A percentile compares a stretch with the other conserved stretches of the same genome.
Evolutionary conservation across 306 rosid genomes (phyloP).

Genomic region (Ziziphus jujuba): DNA sequence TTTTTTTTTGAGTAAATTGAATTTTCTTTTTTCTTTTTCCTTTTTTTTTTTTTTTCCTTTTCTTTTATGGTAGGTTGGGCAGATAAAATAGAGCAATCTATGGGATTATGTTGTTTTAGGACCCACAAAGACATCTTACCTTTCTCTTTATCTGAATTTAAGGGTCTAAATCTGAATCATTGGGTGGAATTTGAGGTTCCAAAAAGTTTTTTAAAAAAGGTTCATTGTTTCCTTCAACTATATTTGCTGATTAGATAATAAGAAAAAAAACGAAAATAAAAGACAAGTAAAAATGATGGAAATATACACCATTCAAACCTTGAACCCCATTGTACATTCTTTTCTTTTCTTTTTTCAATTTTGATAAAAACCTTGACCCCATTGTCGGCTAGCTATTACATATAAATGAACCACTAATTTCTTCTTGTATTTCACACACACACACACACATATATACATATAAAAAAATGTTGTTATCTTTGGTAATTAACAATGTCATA

Average conservation of each 20-base stretch:
- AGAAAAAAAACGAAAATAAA: background rate
- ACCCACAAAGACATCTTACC: conserved; percentile 17
- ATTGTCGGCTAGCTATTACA: no score
- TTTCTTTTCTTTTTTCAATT: no score
- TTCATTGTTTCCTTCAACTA: background rate
- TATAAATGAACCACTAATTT: background rate
- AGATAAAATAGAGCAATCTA: conserved; percentile 20
- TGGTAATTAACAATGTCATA: no score
- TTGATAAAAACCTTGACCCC: no score
- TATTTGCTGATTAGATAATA: background rate
- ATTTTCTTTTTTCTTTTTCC: background rate
- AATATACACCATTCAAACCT: no score
- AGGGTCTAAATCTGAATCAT: conserved; percentile 23
- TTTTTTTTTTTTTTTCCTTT: background rate
- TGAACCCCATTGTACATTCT: no score
- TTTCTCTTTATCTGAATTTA: background rate
- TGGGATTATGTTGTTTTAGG: conserved; percentile 7
- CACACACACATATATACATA: background rate
- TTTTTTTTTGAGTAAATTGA: background rate
- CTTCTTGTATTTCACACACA: background rate
- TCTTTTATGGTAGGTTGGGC: conserved; percentile 4
- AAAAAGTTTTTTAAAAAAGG: background rate
- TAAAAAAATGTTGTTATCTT: background rate
- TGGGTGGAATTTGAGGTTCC: conserved; percentile 6
- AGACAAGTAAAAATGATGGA: background rate